Evolutionary conservation across 805 yeast genomes (phyloP).

Genomic region (Torulaspora maleeae): DNA sequence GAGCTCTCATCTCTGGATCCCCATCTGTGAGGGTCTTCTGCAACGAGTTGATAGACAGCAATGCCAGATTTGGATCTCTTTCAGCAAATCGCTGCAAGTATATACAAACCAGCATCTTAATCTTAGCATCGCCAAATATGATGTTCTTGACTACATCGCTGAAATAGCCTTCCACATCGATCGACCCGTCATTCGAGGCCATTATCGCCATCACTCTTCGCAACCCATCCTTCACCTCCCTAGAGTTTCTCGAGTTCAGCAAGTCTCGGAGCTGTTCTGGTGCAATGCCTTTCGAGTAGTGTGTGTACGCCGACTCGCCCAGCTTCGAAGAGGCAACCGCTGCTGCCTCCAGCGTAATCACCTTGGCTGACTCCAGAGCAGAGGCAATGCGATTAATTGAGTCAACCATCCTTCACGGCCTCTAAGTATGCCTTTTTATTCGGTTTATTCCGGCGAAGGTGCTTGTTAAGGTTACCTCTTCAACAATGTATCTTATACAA

Average conservation of each 20-base stretch:
- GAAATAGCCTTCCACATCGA: conserved; percentile 49
- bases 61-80: conserved; percentile 80
- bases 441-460: neutral
- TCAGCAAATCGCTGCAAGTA: conserved; percentile 76
- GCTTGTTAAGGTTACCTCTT: neutral
- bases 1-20: conserved; percentile 60
- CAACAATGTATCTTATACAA: neutral
- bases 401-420: conserved; percentile 41
- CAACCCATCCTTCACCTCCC: conserved; percentile 59
- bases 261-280: conserved; percentile 61
- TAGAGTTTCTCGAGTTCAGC: conserved; percentile 62
- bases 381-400: conserved; percentile 60
- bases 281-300: conserved; percentile 41
- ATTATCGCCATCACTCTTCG: conserved; percentile 48
- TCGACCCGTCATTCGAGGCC: conserved; percentile 38
- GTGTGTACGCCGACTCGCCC: conserved; percentile 54
- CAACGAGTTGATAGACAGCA: conserved; percentile 83
- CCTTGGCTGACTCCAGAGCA: conserved; percentile 74
- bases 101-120: conserved; percentile 70
- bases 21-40: conserved; percentile 76
- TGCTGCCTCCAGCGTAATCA: conserved; percentile 77
- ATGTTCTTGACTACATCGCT: conserved; percentile 89
- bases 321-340: conserved; percentile 66
- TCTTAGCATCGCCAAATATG: conserved; percentile 57
- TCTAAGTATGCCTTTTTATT: neutral